Percentiles rank a stretch among this genome's conserved stretches.
Evolutionary conservation across 2,329 filamentous ascomycete genomes (phyloP).

Genomic region (Decorospora gaudefroyi): DNA sequence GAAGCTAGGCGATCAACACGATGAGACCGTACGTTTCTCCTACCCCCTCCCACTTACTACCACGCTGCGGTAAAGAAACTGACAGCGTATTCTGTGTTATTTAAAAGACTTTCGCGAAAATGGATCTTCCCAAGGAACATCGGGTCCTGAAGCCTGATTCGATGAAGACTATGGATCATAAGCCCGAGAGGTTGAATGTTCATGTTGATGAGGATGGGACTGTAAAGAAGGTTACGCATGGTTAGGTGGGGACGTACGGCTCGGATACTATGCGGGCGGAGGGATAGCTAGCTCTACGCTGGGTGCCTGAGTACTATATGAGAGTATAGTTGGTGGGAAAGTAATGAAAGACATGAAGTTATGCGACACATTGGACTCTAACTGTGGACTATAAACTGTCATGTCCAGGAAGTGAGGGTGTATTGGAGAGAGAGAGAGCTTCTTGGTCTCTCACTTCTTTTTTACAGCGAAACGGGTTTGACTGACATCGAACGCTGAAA

Average conservation of each 20-base stretch:
- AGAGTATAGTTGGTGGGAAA: too few relatives aligned
- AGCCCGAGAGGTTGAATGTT: conserved; percentile 56
- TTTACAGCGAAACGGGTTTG: too few relatives aligned
- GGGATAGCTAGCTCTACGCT: not conserved
- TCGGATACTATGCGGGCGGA: not conserved
- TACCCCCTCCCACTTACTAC: not conserved
- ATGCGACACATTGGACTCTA: too few relatives aligned
- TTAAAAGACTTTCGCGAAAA: conserved; percentile 56
- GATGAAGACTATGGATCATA: conserved; percentile 55
- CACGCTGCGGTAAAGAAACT: not conserved
- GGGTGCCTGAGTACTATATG: too few relatives aligned
- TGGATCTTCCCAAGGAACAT: conserved; percentile 55
- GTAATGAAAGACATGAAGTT: too few relatives aligned
- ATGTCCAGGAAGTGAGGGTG: too few relatives aligned
- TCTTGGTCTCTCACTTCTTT: too few relatives aligned
- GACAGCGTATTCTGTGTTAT: not conserved
- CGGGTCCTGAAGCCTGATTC: conserved; percentile 54
- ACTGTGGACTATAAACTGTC: too few relatives aligned
- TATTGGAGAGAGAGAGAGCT: too few relatives aligned
- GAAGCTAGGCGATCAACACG: conserved; percentile 55
- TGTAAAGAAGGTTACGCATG: conserved; percentile 55
- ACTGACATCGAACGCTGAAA: too few relatives aligned
- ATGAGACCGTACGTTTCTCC: conserved; percentile 50
- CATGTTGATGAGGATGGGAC: conserved; percentile 56
- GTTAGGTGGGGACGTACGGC: conserved; percentile 33